Percentiles rank a stretch among this genome's conserved stretches.
phyloP scores from a whole-genome alignment of 2,329 filamentous ascomycete species.

The Cladosporium sp. region DNA sequence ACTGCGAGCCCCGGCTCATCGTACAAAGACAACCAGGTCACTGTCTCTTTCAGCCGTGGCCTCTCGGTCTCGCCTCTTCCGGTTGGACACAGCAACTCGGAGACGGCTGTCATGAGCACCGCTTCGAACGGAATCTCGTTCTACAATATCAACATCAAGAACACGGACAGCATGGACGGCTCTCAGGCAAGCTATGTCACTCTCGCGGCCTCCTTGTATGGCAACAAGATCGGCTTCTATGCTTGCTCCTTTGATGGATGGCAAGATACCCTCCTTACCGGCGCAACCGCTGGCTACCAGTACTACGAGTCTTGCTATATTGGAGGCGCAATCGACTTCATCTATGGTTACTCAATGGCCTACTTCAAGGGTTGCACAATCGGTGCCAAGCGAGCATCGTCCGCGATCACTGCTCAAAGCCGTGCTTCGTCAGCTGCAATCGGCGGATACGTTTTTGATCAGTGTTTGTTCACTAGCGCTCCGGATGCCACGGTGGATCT shows the following conservation, averaged over 20 bases:
- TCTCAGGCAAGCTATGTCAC: conserved; percentile 28
- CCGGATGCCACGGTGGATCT: conserved; percentile 30
- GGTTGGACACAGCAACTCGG: conserved; percentile 36
- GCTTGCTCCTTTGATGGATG: conserved; percentile 29
- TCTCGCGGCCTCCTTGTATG: conserved; percentile 32
- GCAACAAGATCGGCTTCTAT: conserved; percentile 32
- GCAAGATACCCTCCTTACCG: conserved; percentile 31
- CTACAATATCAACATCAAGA: conserved; percentile 34
- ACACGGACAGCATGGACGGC: conserved; percentile 30
- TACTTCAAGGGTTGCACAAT: conserved; percentile 42
- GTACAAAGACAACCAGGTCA: conserved; percentile 36
- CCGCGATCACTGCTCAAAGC: conserved; percentile 37
- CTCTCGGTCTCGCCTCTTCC: conserved; percentile 37
- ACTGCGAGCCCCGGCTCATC: conserved; percentile 30
- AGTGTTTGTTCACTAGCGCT: conserved; percentile 28
- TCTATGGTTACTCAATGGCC: conserved; percentile 39
- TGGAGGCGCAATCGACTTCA: conserved; percentile 42
- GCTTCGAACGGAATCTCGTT: conserved; percentile 38
- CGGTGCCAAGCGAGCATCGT: conserved; percentile 32
- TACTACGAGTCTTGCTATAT: conserved; percentile 36
- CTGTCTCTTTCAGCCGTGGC: conserved; percentile 30
- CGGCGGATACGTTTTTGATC: conserved; percentile 36
- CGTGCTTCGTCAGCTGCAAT: conserved; percentile 32
- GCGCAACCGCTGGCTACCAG: conserved; percentile 35
- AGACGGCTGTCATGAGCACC: conserved; percentile 42